Evolutionary conservation across 2,329 filamentous ascomycete species (phyloP).

Genomic region (Chrysoporthe austroafricana): DNA sequence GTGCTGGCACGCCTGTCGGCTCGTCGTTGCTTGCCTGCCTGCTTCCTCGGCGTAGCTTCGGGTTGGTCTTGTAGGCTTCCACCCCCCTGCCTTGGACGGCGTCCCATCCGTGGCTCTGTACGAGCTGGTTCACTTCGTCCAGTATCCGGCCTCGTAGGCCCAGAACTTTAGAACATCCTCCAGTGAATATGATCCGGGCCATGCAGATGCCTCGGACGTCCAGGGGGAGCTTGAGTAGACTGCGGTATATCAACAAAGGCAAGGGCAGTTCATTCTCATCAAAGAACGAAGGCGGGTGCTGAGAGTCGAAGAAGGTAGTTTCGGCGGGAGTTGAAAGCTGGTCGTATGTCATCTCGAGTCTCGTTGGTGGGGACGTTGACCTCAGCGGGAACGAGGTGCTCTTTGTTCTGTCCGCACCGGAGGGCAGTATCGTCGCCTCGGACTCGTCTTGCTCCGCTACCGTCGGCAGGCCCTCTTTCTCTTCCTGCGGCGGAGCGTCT

Average conservation of each 20-base stretch:
- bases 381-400: conserved; percentile 50
- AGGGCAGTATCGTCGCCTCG: conserved; percentile 33
- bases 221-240: conserved; percentile 74
- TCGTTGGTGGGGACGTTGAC: conserved; percentile 54
- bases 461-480: conserved; percentile 48
- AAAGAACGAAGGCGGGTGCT: conserved; percentile 57
- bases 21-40: conserved; percentile 32
- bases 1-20: conserved; percentile 29
- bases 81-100: conserved; percentile 72
- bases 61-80: conserved; percentile 54
- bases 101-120: conserved; percentile 76
- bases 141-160: conserved; percentile 79
- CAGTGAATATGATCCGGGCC: conserved; percentile 84
- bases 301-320: conserved; percentile 69
- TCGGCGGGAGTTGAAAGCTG: conserved; percentile 77
- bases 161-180: conserved; percentile 77
- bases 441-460: conserved; percentile 63
- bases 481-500: conserved; percentile 11
- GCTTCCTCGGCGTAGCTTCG: conserved; percentile 42
- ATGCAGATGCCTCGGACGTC: conserved; percentile 87
- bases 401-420: conserved; percentile 31
- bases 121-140: conserved; percentile 70
- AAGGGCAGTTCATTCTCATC: conserved; percentile 88
- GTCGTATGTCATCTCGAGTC: conserved; percentile 69
- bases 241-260: conserved; percentile 74